These are phyloP conservation scores for Serendipita sp. DNA, from an alignment of 768 basidiomycete species.

Conservation along the genomic window DNA sequence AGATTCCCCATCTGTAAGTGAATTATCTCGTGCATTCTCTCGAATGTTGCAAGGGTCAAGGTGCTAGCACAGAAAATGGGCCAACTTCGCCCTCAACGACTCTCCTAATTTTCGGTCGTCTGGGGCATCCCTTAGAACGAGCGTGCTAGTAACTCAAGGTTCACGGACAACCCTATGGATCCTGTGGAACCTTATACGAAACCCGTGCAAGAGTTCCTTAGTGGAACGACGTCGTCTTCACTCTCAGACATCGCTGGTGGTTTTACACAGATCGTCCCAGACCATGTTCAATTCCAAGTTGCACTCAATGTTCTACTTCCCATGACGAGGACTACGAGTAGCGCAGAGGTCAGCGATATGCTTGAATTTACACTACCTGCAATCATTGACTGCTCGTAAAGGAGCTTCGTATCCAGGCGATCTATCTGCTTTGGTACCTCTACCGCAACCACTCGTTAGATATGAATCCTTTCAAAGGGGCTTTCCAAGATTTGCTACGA, in stretches of 20 bases:
- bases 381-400: not conserved
- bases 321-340: not conserved
- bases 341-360: not conserved
- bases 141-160: too few relatives aligned
- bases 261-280: slow-evolving; percentile 1
- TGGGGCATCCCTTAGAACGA: too few relatives aligned
- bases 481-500: not conserved
- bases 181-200: not conserved
- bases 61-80: too few relatives aligned
- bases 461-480: not conserved
- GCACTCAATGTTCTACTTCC: slow-evolving; percentile 2
- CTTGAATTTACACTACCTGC: not conserved
- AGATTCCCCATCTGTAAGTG: not conserved
- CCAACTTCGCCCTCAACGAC: too few relatives aligned
- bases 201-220: not conserved
- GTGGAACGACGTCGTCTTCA: not conserved
- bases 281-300: not conserved
- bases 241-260: not conserved
- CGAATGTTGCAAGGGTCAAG: too few relatives aligned
- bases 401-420: not conserved
- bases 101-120: too few relatives aligned
- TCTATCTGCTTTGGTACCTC: not conserved
- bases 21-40: not conserved
- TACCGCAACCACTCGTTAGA: not conserved
- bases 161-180: not conserved